A percentile compares a stretch with the other conserved stretches of the same genome.
These are phyloP conservation scores for Melaleuca quinquenervia DNA, from an alignment of 345 rosid species.

Conservation along the genomic window DNA sequence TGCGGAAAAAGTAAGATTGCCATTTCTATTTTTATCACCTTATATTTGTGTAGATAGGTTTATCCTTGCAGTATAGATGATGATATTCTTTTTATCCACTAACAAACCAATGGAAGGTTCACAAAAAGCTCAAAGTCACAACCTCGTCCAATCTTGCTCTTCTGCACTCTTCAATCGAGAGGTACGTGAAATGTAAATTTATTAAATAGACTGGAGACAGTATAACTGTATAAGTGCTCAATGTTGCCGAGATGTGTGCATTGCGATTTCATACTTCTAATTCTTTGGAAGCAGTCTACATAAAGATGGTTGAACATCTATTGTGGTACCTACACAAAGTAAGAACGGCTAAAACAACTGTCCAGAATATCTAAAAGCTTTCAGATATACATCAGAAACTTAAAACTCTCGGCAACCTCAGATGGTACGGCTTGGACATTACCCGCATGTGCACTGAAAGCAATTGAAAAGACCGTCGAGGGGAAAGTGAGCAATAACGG, in stretches of 20 bases:
- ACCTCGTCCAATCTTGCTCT: background rate
- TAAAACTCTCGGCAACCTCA: background rate
- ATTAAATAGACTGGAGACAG: background rate
- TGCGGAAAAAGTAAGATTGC: background rate
- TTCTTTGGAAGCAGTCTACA: background rate
- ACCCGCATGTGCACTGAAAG: background rate
- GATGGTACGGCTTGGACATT: background rate
- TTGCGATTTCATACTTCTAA: background rate
- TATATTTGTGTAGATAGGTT: background rate
- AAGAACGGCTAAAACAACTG: background rate
- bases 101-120: background rate
- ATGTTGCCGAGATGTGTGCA: background rate
- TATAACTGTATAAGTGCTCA: background rate
- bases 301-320: background rate
- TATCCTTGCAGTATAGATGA: background rate
- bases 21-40: background rate
- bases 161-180: background rate
- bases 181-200: background rate
- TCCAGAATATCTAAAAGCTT: background rate
- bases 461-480: background rate
- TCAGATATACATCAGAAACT: background rate
- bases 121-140: background rate
- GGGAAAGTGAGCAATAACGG: background rate
- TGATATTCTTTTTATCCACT: background rate
- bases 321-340: background rate